A percentile compares a stretch with the other conserved stretches of the same genome.
phyloP scores from a whole-genome alignment of 2,329 filamentous ascomycete species.

The Ascosphaera apis region DNA sequence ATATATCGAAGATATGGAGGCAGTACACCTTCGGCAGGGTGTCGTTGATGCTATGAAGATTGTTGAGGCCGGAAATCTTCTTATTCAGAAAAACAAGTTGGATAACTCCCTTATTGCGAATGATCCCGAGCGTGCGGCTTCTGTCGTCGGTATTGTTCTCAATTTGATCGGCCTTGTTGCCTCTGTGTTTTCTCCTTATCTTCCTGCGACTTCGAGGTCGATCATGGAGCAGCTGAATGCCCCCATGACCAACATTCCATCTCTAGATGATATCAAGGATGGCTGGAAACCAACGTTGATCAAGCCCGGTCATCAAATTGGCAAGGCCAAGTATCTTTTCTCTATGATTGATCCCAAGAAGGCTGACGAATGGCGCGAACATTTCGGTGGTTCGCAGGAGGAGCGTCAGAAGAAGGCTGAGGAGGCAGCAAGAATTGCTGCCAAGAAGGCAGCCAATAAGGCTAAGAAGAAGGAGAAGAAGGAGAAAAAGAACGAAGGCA shows the following conservation, averaged over 20 bases:
- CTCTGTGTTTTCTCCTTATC: slow-evolving; percentile 57
- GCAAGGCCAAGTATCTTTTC: slow-evolving; percentile 60
- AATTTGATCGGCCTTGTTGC: slow-evolving; percentile 69
- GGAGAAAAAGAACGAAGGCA: slow-evolving; percentile 6
- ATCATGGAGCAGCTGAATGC: slow-evolving; percentile 57
- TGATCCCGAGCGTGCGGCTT: slow-evolving; percentile 34
- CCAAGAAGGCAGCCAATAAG: slow-evolving; percentile 17
- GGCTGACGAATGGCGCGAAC: slow-evolving; percentile 59
- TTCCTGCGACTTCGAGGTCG: slow-evolving; percentile 51
- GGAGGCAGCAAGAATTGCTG: slow-evolving; percentile 28
- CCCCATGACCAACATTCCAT: slow-evolving; percentile 36
- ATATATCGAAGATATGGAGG: slow-evolving; percentile 35
- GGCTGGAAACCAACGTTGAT: slow-evolving; percentile 38
- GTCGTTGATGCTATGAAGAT: slow-evolving; percentile 31
- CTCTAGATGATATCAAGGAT: slow-evolving; percentile 24
- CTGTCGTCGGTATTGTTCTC: slow-evolving; percentile 52
- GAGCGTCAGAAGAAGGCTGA: slow-evolving; percentile 50
- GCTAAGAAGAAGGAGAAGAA: slow-evolving; percentile 13
- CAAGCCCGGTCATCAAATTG: slow-evolving; percentile 55
- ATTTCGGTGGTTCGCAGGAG: slow-evolving; percentile 44
- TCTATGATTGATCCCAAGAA: slow-evolving; percentile 62
- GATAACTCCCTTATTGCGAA: slow-evolving; percentile 37
- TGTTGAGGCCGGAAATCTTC: slow-evolving; percentile 34
- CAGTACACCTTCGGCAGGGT: slow-evolving; percentile 34
- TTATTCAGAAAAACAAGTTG: slow-evolving; percentile 37